Percentiles rank a stretch among this genome's conserved stretches.
Conservation (phyloP, 129 eudicot species). For the Erigeron canadensis region DNA sequence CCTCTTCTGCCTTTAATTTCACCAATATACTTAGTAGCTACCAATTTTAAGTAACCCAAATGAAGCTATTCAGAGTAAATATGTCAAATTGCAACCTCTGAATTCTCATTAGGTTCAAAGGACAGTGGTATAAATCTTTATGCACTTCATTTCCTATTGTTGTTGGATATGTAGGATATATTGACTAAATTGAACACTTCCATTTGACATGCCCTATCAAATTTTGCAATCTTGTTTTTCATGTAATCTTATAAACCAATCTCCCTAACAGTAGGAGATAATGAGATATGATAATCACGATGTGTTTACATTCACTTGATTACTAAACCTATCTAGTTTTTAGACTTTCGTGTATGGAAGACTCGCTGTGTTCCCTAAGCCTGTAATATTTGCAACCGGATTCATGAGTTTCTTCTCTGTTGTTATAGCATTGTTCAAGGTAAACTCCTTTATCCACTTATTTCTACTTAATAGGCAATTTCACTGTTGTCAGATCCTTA, state of each 20-base stretch:
- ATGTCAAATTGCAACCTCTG: not conserved
- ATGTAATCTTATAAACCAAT: too few species aligned
- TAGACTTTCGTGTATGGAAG: constrained; percentile 81
- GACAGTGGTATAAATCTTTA: too few species aligned
- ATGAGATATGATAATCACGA: not conserved
- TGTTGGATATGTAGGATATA: too few species aligned
- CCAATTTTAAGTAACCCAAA: too few species aligned
- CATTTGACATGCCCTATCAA: too few species aligned
- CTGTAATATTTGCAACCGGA: constrained; percentile 95
- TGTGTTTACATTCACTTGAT: not conserved
- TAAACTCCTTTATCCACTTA: constrained; percentile 29
- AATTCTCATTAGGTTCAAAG: not conserved
- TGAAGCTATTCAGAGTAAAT: not conserved
- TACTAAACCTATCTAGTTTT: constrained; percentile 30
- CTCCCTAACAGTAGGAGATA: not conserved
- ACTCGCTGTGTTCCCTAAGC: constrained; percentile 71
- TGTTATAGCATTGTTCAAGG: constrained; percentile 97
- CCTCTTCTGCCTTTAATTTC: not conserved
- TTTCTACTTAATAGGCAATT: not conserved
- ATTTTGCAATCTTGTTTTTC: too few species aligned
- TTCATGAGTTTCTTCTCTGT: constrained; percentile 99
- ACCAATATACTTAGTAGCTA: too few species aligned
- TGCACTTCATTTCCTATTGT: too few species aligned
- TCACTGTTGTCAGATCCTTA: not conserved
- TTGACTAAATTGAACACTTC: too few species aligned